phyloP scores from a whole-genome alignment of 1,284 basidiomycete genomes.

The Mrakiaceae sp. region DNA sequence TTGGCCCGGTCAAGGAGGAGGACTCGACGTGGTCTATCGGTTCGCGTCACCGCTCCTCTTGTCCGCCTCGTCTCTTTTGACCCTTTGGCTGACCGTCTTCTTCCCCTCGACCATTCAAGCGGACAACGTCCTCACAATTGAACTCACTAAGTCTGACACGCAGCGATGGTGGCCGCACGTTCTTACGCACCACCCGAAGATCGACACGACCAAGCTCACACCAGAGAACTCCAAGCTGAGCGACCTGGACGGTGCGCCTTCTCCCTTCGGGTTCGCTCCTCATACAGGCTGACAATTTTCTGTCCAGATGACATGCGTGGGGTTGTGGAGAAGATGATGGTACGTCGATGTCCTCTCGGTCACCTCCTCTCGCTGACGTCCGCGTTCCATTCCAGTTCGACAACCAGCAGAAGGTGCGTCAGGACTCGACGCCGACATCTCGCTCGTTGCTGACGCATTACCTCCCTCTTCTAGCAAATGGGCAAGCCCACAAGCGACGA shows the following conservation, averaged over 20 bases:
- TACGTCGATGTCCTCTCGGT: conserved; percentile 36
- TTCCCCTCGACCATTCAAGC: conserved; percentile 20
- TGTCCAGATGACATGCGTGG: conserved; percentile 40
- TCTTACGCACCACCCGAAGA: conserved; percentile 85
- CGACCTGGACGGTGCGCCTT: conserved; percentile 86
- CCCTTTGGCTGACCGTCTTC: background rate
- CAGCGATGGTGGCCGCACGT: conserved; percentile 98
- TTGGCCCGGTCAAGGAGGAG: conserved; percentile 85
- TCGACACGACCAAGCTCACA: conserved; percentile 92
- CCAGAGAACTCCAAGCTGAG: conserved; percentile 92
- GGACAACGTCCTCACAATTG: conserved; percentile 29
- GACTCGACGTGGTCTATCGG: conserved; percentile 96
- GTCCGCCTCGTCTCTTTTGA: background rate
- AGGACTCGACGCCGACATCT: background rate
- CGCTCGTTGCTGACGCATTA: background rate
- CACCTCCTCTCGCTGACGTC: conserved; percentile 15
- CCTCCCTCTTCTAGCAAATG: conserved; percentile 55
- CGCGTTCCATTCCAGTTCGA: conserved; percentile 56
- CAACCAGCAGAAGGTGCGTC: conserved; percentile 79
- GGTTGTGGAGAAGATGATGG: too few species aligned
- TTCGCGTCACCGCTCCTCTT: conserved; percentile 34
- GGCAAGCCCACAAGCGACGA: conserved; percentile 90
- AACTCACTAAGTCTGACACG: conserved; percentile 61
- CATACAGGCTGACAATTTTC: background rate
- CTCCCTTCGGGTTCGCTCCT: conserved; percentile 9